These are phyloP conservation scores for Breynia disticha DNA, from an alignment of 441 rosid genomes.

Conservation along the genomic window DNA sequence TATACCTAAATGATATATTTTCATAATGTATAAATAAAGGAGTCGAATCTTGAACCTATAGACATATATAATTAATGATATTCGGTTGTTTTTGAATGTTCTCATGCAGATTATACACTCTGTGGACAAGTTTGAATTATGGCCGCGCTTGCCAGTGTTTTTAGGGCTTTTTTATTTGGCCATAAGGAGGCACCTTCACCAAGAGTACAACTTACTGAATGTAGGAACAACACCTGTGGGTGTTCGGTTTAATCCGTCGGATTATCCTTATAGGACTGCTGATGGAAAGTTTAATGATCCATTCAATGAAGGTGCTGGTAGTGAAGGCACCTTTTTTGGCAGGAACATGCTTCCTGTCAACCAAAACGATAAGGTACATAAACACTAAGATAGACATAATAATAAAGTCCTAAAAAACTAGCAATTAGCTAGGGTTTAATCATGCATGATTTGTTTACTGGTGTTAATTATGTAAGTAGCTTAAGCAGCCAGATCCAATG, in stretches of 20 bases:
- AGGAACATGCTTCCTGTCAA: constrained; percentile 37
- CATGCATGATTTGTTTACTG: neutral
- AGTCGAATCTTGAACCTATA: too few relatives aligned
- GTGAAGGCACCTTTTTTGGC: constrained; percentile 43
- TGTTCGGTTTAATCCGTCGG: constrained; percentile 33
- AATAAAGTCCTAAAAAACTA: too few relatives aligned
- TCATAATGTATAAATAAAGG: too few relatives aligned
- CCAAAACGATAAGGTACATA: constrained; percentile 23
- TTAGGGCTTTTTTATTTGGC: constrained; percentile 35
- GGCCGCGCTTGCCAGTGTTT: constrained; percentile 48
- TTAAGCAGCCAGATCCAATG: constrained; percentile 47
- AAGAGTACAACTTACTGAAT: constrained; percentile 39
- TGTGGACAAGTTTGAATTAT: constrained; percentile 35
- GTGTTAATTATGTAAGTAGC: constrained; percentile 10
- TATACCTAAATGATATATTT: too few relatives aligned
- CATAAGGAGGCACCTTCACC: constrained; percentile 42
- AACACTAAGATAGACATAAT: neutral
- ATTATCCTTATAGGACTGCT: constrained; percentile 43
- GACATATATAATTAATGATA: too few relatives aligned
- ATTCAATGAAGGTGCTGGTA: constrained; percentile 39
- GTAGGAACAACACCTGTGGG: constrained; percentile 41
- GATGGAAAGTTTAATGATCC: constrained; percentile 46
- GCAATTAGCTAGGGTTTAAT: too few relatives aligned
- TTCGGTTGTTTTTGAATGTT: neutral
- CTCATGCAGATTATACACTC: constrained; percentile 36